phyloP scores from a whole-genome alignment of 495 filamentous ascomycete species.

The Podospora fimiseda region DNA sequence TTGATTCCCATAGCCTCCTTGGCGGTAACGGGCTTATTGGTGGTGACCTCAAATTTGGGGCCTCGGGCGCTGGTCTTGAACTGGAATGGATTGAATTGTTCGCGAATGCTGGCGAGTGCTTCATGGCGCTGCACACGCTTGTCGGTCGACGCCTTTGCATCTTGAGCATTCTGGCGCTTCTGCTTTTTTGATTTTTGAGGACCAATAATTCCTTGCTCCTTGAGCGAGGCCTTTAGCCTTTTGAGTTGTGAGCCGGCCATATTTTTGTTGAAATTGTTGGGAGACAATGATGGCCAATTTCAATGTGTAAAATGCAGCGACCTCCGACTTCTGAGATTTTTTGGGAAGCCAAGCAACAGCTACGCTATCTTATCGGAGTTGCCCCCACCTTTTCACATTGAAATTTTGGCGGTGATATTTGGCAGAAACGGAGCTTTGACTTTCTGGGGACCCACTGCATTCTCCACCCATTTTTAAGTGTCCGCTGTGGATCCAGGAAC shows the following conservation, averaged over 20 bases:
- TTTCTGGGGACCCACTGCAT: neutral
- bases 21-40: conserved; percentile 47
- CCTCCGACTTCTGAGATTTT: conserved; percentile 15
- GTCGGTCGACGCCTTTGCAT: conserved; percentile 53
- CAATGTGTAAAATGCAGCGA: neutral
- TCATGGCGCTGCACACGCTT: conserved; percentile 65
- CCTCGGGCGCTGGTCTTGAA: conserved; percentile 63
- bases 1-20: conserved; percentile 48
- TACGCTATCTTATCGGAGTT: conserved; percentile 28
- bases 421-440: conserved; percentile 11
- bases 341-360: conserved; percentile 6
- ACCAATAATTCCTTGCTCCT: conserved; percentile 78
- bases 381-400: conserved; percentile 9
- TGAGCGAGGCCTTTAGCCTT: conserved; percentile 82
- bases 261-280: conserved; percentile 15
- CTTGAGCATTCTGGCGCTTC: conserved; percentile 64
- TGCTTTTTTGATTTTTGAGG: conserved; percentile 90
- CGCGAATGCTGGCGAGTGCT: conserved; percentile 76
- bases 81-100: conserved; percentile 97
- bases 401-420: conserved; percentile 25
- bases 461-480: neutral
- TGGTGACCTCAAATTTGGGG: conserved; percentile 70
- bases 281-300: neutral
- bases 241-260: conserved; percentile 98
- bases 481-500: neutral